Percentiles rank a stretch among this genome's conserved stretches.
Conservation (phyloP, 257 asterid species). For the Rehmannia glutinosa region DNA sequence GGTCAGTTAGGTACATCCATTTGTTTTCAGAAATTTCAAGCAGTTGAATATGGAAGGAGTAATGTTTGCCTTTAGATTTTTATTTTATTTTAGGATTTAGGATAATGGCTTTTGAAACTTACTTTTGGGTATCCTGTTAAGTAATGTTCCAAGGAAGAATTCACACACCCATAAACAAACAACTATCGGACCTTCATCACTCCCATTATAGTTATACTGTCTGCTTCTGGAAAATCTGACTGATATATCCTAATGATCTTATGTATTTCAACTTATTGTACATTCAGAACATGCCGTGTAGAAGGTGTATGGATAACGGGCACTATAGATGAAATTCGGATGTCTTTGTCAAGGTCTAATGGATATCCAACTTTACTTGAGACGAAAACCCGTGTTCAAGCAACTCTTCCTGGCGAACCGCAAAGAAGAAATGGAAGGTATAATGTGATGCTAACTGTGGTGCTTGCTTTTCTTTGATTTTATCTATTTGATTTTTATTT, state of each 20-base stretch:
- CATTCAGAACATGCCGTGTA: constrained; percentile 49
- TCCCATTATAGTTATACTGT: background rate
- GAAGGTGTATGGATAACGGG: constrained; percentile 77
- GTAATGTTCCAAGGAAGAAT: no score
- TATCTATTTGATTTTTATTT: background rate
- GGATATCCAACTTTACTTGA: constrained; percentile 46
- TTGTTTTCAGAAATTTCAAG: no score
- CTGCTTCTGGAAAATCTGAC: no score
- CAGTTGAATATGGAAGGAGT: no score
- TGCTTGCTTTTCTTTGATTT: no score
- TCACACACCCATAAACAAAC: background rate
- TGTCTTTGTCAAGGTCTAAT: constrained; percentile 30
- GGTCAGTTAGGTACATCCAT: no score
- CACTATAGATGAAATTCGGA: constrained; percentile 60
- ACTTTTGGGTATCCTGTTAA: no score
- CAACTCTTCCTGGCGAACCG: constrained; percentile 55
- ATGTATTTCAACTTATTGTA: constrained; percentile 17
- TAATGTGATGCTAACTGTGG: no score
- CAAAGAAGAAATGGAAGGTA: constrained; percentile 78
- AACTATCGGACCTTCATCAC: background rate
- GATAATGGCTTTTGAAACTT: no score
- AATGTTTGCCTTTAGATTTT: no score
- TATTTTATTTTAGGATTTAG: no score
- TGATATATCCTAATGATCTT: background rate
- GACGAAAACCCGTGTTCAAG: constrained; percentile 57